phyloP scores from a whole-genome alignment of 805 yeast genomes.

The Sungouiella thailandica region DNA sequence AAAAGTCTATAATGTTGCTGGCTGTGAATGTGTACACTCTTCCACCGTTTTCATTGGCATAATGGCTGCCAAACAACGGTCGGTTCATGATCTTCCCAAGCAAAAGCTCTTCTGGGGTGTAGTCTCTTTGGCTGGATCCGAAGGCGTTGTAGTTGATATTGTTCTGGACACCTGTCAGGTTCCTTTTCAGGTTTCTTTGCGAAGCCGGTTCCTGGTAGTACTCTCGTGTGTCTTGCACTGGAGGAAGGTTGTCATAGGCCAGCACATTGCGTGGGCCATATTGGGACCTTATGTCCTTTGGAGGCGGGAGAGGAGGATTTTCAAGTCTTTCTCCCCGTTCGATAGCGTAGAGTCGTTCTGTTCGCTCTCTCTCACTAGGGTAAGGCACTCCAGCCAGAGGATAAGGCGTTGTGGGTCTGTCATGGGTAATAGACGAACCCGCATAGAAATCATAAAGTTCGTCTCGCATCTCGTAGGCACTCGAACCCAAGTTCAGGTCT shows the following conservation, averaged over 20 bases:
- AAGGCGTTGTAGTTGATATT: no score
- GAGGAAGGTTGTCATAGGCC: constrained; percentile 18
- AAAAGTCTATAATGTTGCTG: constrained; percentile 24
- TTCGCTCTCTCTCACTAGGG: no score
- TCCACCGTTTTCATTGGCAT: no score
- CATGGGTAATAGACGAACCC: no score
- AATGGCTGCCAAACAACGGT: constrained; percentile 25
- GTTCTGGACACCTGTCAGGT: background rate
- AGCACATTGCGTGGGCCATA: constrained; percentile 1
- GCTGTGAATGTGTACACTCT: constrained; percentile 20
- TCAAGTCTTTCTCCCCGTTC: background rate
- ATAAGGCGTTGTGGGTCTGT: no score
- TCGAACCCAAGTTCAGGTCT: background rate
- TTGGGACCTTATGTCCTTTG: constrained; percentile 6
- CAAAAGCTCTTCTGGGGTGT: constrained; percentile 21
- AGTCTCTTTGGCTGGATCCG: no score
- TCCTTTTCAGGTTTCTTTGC: no score
- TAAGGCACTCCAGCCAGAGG: background rate
- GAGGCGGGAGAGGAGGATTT: constrained; percentile 9
- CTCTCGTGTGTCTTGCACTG: constrained; percentile 18
- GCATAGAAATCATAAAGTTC: background rate
- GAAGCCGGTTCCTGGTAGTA: constrained; percentile 5
- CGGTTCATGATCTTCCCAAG: constrained; percentile 30
- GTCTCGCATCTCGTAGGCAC: background rate
- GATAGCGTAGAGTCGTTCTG: no score